phyloP scores from a whole-genome alignment of 1,139 yeast species.

The Candida mesenterica region DNA sequence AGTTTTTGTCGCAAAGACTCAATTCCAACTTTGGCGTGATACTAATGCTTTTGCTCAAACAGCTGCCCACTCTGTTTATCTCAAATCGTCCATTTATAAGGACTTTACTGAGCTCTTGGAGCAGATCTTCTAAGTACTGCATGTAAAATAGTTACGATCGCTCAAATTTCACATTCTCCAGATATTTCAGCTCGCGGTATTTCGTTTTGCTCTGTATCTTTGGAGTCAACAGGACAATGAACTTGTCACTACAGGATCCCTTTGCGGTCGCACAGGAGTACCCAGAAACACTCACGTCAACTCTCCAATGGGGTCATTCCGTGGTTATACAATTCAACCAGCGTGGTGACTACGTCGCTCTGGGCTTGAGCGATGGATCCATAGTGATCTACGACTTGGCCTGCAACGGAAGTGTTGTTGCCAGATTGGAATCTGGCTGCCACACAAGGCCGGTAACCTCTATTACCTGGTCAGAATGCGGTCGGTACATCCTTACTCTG shows the following conservation, averaged over 20 bases:
- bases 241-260: conserved; percentile 85
- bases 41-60: no score
- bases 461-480: conserved; percentile 73
- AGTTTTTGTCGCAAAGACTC: no score
- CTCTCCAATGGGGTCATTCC: conserved; percentile 68
- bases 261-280: conserved; percentile 89
- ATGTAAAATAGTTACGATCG: no score
- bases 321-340: conserved; percentile 70
- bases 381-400: conserved; percentile 78
- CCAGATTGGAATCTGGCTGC: conserved; percentile 50
- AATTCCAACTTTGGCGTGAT: no score
- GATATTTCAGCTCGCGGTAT: no score
- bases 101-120: no score
- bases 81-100: no score
- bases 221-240: no score
- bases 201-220: no score
- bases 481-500: conserved; percentile 68
- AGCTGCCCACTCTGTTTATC: no score
- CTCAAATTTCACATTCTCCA: no score
- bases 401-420: conserved; percentile 50
- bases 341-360: conserved; percentile 85
- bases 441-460: conserved; percentile 79
- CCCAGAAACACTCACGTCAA: conserved; percentile 76
- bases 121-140: no score
- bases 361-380: conserved; percentile 79